Evolutionary conservation across 2,329 filamentous ascomycete genomes (phyloP), one percentile per base, ranked within the genome.

Genomic region (Tympanopsis confertula): DNA sequence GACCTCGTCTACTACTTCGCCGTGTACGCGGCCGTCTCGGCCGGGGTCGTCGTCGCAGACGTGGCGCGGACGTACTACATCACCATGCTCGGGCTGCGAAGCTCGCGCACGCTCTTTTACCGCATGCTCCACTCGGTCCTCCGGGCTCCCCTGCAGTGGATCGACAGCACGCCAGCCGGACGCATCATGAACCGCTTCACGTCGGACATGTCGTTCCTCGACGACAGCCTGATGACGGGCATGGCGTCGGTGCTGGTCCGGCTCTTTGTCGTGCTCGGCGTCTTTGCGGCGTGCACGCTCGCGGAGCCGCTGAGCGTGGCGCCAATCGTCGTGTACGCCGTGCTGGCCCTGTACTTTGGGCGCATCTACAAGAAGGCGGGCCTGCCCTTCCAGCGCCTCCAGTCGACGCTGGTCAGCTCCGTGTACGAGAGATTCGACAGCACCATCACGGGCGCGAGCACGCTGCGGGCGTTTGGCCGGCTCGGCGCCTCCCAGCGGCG

Each of bases 381-480:
- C 5, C 46, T 50, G 24, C 43, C 50, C 35, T 39, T 41, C 24
- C 51, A 50, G 38, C 45, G 50, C 3, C 41, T 52, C 3, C 50
- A 52, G 38, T 46, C 42, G 32, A 42, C 44, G 7, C 44, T 48
- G 3, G 52, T 50, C 37, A 43, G 39, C 3, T 50, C 50, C 5
- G 41, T 53, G n/a, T 53, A 50, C 40, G 50, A 52, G 19, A 41
- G 47, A 19, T 52, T 53, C 38, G 42, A 42, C 1, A 37, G 45
- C 12, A 39, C 49, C 7, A 47, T 53, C 13, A 41, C 43, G 2
- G 50, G 50, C n/a, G 26, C 53, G 13, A 41, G 41, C 24, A 53
- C 50, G 7, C 47, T 53, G 33, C 47, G 50, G 5, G 47, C 7
- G n/a, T 26, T 46, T 5, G 53, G 49, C 35, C 40, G 39, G 13